phyloP scores from a whole-genome alignment of 75 land plant genomes.

The Selaginella moellendorffii region DNA sequence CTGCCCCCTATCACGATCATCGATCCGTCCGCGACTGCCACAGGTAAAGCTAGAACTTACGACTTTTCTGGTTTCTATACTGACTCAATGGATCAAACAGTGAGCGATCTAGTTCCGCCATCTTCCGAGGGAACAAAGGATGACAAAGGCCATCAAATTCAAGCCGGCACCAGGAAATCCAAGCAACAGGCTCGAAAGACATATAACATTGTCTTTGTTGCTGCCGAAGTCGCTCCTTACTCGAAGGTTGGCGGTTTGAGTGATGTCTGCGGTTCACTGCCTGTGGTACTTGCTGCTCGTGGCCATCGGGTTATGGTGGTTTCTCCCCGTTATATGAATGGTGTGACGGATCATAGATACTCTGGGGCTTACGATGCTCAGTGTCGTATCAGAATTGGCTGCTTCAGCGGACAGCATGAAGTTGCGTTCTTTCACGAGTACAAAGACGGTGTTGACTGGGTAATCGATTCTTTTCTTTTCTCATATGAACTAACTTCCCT shows the following conservation, averaged over 20 bases:
- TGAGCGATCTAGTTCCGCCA: background rate
- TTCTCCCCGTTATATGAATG: conserved; percentile 5
- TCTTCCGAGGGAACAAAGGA: background rate
- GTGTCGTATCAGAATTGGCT: background rate
- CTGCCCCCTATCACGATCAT: background rate
- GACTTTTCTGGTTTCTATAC: no score
- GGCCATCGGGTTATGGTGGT: conserved; percentile 11
- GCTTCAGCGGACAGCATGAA: conserved; percentile 6
- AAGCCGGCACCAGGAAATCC: background rate
- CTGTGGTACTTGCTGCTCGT: background rate
- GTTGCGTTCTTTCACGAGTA: conserved; percentile 4
- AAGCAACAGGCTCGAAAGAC: background rate
- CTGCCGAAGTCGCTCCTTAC: conserved; percentile 9
- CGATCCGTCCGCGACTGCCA: background rate
- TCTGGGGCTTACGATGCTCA: background rate
- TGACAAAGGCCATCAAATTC: background rate
- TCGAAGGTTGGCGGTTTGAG: conserved; percentile 3
- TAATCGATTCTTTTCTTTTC: no score
- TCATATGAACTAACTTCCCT: no score
- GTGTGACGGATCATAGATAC: conserved; percentile 1
- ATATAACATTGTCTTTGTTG: conserved; percentile 5
- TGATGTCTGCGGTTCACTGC: conserved; percentile 2
- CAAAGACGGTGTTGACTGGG: conserved; percentile 4
- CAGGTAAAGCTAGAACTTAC: no score
- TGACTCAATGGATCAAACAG: background rate